A percentile compares a stretch with the other conserved stretches of the same genome.
Evolutionary conservation across 768 basidiomycete genomes (phyloP).

Genomic region (Suillus alpinus): DNA sequence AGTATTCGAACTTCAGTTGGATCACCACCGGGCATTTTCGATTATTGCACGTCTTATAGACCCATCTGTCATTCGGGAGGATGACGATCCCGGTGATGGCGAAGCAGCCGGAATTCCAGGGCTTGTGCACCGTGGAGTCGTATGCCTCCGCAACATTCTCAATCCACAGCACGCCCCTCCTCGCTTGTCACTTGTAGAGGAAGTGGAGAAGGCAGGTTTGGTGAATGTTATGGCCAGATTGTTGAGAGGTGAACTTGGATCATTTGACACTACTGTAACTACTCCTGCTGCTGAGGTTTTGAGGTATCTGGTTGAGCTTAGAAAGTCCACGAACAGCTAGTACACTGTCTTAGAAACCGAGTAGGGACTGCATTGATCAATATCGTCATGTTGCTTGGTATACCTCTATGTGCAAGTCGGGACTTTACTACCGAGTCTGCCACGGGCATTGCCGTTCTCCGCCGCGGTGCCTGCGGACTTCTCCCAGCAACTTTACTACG

Average conservation of each 20-base stretch:
- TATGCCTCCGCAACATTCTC: slow-evolving; percentile 67
- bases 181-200: slow-evolving; percentile 44
- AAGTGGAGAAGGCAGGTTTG: slow-evolving; percentile 54
- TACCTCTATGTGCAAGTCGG: too few species aligned
- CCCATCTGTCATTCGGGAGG: slow-evolving; percentile 40
- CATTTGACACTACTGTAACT: slow-evolving; percentile 37
- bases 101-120: slow-evolving; percentile 45
- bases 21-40: slow-evolving; percentile 59
- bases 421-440: not conserved
- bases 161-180: slow-evolving; percentile 40
- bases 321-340: not conserved
- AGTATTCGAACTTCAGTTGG: slow-evolving; percentile 62
- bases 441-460: not conserved
- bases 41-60: slow-evolving; percentile 69
- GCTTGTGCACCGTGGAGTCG: slow-evolving; percentile 73
- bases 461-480: slow-evolving; percentile 1
- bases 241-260: slow-evolving; percentile 40
- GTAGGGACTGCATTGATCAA: not conserved
- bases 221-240: slow-evolving; percentile 49
- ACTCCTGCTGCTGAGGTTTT: slow-evolving; percentile 51
- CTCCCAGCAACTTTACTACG: not conserved
- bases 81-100: slow-evolving; percentile 37
- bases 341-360: not conserved
- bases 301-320: slow-evolving; percentile 35
- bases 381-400: not conserved